Evolutionary conservation across 495 filamentous ascomycete genomes (phyloP).

Genomic region (Xylaria acuta): DNA sequence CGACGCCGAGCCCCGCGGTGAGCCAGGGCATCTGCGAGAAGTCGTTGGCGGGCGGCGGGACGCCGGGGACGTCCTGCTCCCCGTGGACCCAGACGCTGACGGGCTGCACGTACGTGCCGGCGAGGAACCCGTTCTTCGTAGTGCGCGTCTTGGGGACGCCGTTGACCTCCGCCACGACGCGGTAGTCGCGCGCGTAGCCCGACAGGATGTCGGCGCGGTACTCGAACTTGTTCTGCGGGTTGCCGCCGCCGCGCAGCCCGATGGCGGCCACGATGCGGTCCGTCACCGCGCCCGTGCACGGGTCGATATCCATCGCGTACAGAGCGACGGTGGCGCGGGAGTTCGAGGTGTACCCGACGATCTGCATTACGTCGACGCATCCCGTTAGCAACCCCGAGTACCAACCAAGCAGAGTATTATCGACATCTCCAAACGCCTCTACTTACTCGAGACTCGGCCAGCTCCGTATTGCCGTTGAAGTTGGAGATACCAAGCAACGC

Average conservation of each 20-base stretch:
- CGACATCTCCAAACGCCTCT: not conserved
- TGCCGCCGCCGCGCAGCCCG: slow-evolving; percentile 35
- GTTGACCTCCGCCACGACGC: slow-evolving; percentile 34
- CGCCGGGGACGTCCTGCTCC: slow-evolving; percentile 39
- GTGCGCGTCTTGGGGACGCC: slow-evolving; percentile 33
- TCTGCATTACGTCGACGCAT: slow-evolving; percentile 15
- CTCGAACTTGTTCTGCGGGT: slow-evolving; percentile 43
- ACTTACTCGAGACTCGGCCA: slow-evolving; percentile 40
- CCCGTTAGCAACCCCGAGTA: not conserved
- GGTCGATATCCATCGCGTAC: slow-evolving; percentile 48
- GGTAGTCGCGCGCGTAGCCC: slow-evolving; percentile 48
- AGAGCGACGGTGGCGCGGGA: slow-evolving; percentile 36
- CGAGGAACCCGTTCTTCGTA: slow-evolving; percentile 47
- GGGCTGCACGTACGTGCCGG: slow-evolving; percentile 48
- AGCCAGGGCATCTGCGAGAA: slow-evolving; percentile 32
- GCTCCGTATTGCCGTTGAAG: slow-evolving; percentile 37
- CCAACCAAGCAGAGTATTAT: not conserved
- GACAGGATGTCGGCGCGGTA: slow-evolving; percentile 38
- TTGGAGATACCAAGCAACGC: slow-evolving; percentile 44
- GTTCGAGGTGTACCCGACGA: slow-evolving; percentile 36
- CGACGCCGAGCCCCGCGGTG: slow-evolving; percentile 33
- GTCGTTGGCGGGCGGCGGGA: slow-evolving; percentile 36
- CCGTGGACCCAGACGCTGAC: slow-evolving; percentile 48
- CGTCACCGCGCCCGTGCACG: slow-evolving; percentile 47
- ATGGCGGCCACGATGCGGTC: slow-evolving; percentile 38